These are phyloP conservation scores for Lolium rigidum DNA, from an alignment of 176 grass and related monocot genomes.

Conservation along the genomic window DNA sequence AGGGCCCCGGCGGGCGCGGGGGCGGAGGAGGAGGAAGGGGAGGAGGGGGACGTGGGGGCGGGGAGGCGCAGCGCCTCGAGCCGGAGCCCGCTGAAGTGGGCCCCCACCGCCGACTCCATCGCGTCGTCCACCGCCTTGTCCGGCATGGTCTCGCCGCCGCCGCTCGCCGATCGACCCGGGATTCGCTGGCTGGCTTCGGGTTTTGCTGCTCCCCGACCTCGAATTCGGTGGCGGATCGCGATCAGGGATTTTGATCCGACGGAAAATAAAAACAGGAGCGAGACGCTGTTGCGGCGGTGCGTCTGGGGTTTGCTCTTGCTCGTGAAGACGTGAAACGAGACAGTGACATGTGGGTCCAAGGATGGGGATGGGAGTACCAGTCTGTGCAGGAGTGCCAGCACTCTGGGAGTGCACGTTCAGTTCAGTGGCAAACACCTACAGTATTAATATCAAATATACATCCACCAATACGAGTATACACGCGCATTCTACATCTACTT, in stretches of 20 bases:
- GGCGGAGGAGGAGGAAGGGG: conserved; percentile 75
- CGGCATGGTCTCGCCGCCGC: conserved; percentile 49
- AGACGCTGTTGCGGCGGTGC: neutral
- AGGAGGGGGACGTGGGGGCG: conserved; percentile 65
- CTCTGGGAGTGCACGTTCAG: too few species aligned
- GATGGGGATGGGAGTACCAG: neutral
- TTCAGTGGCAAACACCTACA: too few species aligned
- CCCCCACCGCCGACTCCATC: conserved; percentile 76
- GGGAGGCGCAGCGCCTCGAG: conserved; percentile 68
- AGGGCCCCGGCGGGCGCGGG: neutral
- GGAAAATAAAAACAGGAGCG: too few species aligned
- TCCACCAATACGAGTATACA: too few species aligned
- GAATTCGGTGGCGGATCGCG: neutral
- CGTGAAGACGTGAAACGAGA: neutral
- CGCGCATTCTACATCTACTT: too few species aligned
- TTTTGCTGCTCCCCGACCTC: neutral
- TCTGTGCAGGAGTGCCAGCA: too few species aligned
- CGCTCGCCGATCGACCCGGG: conserved; percentile 31
- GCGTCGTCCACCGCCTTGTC: conserved; percentile 79
- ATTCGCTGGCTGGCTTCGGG: conserved; percentile 3
- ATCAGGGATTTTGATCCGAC: neutral
- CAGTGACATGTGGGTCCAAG: neutral
- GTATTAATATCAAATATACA: too few species aligned
- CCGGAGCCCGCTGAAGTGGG: conserved; percentile 97
- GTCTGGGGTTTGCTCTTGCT: neutral